Evolutionary conservation across 202 grass and related monocot species (phyloP), one percentile per base, ranked within the genome.

Genomic region (Eragrostis tef): DNA sequence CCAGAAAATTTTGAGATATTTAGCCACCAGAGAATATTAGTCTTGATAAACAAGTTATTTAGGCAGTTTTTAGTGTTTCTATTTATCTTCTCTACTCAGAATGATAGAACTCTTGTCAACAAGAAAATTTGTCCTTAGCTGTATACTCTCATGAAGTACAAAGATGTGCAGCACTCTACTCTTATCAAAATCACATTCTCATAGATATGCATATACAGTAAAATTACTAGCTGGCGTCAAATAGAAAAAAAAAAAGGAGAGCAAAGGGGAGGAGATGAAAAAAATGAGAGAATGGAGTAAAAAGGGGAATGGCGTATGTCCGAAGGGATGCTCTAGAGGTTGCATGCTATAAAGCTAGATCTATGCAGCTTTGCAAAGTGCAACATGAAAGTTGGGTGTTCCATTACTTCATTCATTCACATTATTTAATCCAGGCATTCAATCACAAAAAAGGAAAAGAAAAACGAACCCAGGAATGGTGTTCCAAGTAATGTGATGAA

Each of bases 311-410:
- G 21, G 29, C 14, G 20, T 20, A 4, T 60, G 50, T 25, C 14
- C 41, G 43, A 9, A 46, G 44, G n/a, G 25, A 79, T 48, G 41
- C 58, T 79, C 66, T 48, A 74, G 14, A 56, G 42, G 26, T 63
- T 63, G 22, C 9, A 78, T 64, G 58, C 5, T 77, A 77, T 29
- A 67, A 84, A 84, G 34, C 27, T 79, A 29, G 34, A 45, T 45
- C 81, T 24, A 19, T 75, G 47, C 51, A 69, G 26, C 24, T 25
- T 70, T 53, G 47, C 73, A 82, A 78, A 84, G 6, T 84, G 47
- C 44, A 75, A 43, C 29, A 69, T 46, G 64, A 25, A 22, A 71
- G 45, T 19, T 67, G 26, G 16, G 26, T 7, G 6, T 45, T 88
- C 60, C 42, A 20, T 31, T 48, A 65, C 39, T 64, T 31, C 29